Evolutionary conservation across 306 rosid genomes (phyloP).

Genomic region (Pterocarpus santalinus): DNA sequence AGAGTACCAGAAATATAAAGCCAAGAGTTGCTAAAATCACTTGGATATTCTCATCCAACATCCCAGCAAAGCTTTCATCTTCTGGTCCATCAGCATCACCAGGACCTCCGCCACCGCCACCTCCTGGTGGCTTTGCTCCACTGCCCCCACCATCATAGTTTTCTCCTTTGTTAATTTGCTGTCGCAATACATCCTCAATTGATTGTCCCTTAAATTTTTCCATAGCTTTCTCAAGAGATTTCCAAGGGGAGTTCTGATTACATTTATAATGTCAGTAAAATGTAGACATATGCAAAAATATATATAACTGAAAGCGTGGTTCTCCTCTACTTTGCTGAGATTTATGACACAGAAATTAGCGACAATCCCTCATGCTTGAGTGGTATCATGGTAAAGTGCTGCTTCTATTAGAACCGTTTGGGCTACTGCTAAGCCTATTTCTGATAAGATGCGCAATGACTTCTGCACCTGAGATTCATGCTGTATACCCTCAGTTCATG

Average conservation of each 20-base stretch:
- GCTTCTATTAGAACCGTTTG: constrained; percentile 6
- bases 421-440: not conserved
- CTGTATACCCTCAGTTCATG: not conserved
- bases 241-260: constrained; percentile 65
- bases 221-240: constrained; percentile 55
- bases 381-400: not conserved
- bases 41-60: constrained; percentile 69
- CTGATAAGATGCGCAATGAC: not conserved
- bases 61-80: constrained; percentile 59
- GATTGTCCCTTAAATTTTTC: constrained; percentile 68
- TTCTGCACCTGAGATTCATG: constrained; percentile 18
- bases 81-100: constrained; percentile 63
- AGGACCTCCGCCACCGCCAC: constrained; percentile 49
- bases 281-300: constrained; percentile 11
- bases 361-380: constrained; percentile 16
- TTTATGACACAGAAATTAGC: constrained; percentile 16
- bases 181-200: constrained; percentile 68
- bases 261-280: constrained; percentile 41
- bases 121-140: constrained; percentile 59
- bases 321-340: constrained; percentile 26
- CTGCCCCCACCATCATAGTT: constrained; percentile 56
- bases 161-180: constrained; percentile 75
- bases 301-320: not conserved
- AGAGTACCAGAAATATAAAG: constrained; percentile 73
- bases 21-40: constrained; percentile 72